Conservation (phyloP, 768 basidiomycete species). For the Leccinellum rugosiceps region DNA sequence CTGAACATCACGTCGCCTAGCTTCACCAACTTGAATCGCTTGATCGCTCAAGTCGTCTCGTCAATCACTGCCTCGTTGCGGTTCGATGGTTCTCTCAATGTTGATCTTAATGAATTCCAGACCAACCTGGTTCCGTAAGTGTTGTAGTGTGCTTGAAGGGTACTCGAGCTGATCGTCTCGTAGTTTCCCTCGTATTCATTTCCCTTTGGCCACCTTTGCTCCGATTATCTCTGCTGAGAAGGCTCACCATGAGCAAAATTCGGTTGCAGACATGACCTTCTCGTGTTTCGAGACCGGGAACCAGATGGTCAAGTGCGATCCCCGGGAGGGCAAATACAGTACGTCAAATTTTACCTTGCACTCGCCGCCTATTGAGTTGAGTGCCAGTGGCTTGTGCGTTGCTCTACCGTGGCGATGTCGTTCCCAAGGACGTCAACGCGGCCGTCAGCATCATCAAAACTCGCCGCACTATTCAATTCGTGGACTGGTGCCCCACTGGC, state of each 20-base stretch:
- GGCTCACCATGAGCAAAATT: conserved; percentile 95
- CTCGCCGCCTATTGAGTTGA: neutral
- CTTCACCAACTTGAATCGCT: conserved; percentile 91
- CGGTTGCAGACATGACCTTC: conserved; percentile 97
- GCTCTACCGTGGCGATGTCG: conserved; percentile 74
- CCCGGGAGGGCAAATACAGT: conserved; percentile 77
- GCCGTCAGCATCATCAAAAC: conserved; percentile 75
- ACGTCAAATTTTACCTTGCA: conserved; percentile 15
- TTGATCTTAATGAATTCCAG: conserved; percentile 95
- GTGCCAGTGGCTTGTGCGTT: conserved; percentile 61
- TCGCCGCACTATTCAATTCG: conserved; percentile 75
- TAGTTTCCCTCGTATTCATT: conserved; percentile 97
- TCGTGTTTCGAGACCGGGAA: conserved; percentile 77
- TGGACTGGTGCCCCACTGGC: conserved; percentile 78
- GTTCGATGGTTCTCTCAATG: conserved; percentile 63
- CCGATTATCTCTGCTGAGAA: conserved; percentile 93
- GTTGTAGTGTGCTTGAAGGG: neutral
- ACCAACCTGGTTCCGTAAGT: conserved; percentile 96
- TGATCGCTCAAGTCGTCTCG: conserved; percentile 98
- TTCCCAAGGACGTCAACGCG: conserved; percentile 75
- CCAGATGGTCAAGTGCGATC: conserved; percentile 81
- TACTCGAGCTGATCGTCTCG: neutral
- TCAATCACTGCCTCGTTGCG: conserved; percentile 90
- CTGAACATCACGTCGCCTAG: conserved; percentile 83
- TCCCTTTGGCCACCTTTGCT: conserved; percentile 95